A percentile compares a stretch with the other conserved stretches of the same genome.
Evolutionary conservation across 768 basidiomycete species (phyloP).

Genomic region (Collybia nuda): DNA sequence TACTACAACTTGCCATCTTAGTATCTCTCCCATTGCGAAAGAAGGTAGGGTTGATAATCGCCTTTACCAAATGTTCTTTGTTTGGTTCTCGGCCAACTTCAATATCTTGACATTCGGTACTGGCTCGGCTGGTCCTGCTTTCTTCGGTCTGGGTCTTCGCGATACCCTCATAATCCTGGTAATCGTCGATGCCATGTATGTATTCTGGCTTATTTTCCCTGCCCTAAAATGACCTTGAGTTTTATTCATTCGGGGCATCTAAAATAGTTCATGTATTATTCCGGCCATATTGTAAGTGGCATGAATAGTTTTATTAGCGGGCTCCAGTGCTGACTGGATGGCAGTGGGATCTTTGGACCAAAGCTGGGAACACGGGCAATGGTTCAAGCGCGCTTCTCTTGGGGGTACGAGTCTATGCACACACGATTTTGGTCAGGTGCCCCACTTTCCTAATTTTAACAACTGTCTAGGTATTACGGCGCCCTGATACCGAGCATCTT

Average conservation of each 20-base stretch:
- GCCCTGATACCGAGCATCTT: slow-evolving; percentile 49
- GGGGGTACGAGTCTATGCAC: not conserved
- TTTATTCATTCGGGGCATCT: not conserved
- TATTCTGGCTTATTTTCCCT: not conserved
- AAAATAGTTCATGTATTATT: slow-evolving; percentile 38
- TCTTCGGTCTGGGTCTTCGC: slow-evolving; percentile 53
- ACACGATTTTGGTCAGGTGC: not conserved
- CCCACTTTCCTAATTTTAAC: not conserved
- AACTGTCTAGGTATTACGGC: slow-evolving; percentile 49
- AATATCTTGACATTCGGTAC: slow-evolving; percentile 64
- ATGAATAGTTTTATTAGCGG: not conserved
- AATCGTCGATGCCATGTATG: slow-evolving; percentile 40
- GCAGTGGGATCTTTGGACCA: slow-evolving; percentile 69
- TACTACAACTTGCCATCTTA: slow-evolving; percentile 14
- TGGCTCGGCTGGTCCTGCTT: slow-evolving; percentile 59
- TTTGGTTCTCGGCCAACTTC: slow-evolving; percentile 73
- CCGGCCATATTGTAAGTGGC: slow-evolving; percentile 60
- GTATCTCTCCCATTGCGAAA: slow-evolving; percentile 51
- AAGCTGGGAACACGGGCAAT: slow-evolving; percentile 80
- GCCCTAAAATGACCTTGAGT: not conserved
- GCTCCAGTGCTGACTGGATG: not conserved
- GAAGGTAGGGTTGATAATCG: slow-evolving; percentile 56
- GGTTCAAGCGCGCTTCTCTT: slow-evolving; percentile 34
- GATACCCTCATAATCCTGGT: slow-evolving; percentile 51
- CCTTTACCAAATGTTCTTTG: slow-evolving; percentile 64